phyloP scores from a whole-genome alignment of 495 filamentous ascomycete genomes.

The Penicillium daleae region DNA sequence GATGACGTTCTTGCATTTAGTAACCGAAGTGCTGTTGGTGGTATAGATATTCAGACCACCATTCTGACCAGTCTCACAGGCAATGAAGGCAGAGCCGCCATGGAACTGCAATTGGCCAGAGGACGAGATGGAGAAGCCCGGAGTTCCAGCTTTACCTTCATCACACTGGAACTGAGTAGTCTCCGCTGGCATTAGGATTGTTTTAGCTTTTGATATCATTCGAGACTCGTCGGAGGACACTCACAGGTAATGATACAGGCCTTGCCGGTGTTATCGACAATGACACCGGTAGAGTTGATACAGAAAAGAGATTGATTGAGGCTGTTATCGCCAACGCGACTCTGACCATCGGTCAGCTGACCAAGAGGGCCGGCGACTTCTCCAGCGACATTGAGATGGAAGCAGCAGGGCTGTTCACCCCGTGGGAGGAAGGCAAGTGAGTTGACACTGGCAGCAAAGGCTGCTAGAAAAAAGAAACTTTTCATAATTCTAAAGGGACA shows the following conservation, averaged over 20 bases:
- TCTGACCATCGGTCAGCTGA: constrained; percentile 59
- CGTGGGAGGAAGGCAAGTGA: constrained; percentile 47
- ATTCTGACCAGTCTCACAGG: constrained; percentile 56
- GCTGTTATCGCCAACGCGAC: constrained; percentile 50
- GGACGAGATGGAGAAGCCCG: constrained; percentile 54
- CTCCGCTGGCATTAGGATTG: constrained; percentile 42
- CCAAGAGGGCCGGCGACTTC: constrained; percentile 52
- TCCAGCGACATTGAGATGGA: constrained; percentile 52
- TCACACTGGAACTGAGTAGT: constrained; percentile 71
- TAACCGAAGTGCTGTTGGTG: constrained; percentile 44
- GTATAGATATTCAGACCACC: constrained; percentile 58
- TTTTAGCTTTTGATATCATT: constrained; percentile 8
- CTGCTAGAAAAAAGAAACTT: constrained; percentile 39
- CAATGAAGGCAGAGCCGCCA: constrained; percentile 53
- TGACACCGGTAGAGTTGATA: constrained; percentile 49
- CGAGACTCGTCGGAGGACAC: constrained; percentile 1
- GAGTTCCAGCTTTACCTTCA: constrained; percentile 45
- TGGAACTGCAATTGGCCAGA: constrained; percentile 50
- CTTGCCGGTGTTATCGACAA: constrained; percentile 56
- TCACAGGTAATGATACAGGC: constrained; percentile 63
- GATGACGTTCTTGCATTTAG: constrained; percentile 50
- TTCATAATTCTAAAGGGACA: constrained; percentile 33
- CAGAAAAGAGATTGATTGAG: constrained; percentile 46
- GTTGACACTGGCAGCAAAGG: constrained; percentile 44
- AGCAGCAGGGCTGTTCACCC: constrained; percentile 50